A percentile compares a stretch with the other conserved stretches of the same genome.
These are phyloP conservation scores for Triticum dicoccoides DNA, from an alignment of 176 grass and related monocot species.

Conservation along the genomic window DNA sequence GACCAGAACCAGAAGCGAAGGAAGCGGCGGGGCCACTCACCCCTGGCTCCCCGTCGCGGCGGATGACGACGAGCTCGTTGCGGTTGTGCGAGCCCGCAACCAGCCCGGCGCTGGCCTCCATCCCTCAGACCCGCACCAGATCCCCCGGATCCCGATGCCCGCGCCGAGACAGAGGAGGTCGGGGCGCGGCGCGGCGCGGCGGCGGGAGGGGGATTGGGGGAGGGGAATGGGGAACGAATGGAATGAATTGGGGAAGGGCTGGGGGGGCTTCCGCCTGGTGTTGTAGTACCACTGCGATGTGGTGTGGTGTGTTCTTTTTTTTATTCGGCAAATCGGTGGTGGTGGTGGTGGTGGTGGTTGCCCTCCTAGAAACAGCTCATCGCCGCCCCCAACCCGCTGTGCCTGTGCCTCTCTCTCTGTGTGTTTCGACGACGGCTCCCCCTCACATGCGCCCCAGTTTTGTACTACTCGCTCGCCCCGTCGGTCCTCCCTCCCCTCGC, in stretches of 20 bases:
- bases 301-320: no score
- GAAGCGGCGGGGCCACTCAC: conserved; percentile 23
- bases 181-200: not conserved
- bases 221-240: not conserved
- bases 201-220: not conserved
- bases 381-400: not conserved
- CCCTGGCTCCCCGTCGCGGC: conserved; percentile 83
- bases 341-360: not conserved
- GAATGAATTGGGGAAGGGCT: not conserved
- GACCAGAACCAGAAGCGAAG: not conserved
- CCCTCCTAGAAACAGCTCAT: conserved; percentile 43
- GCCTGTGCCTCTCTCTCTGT: not conserved
- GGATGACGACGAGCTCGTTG: conserved; percentile 94
- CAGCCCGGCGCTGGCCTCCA: conserved; percentile 91
- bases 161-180: not conserved
- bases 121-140: conserved; percentile 23
- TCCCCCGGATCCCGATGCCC: conserved; percentile 12
- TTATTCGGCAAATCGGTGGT: not conserved
- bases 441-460: conserved; percentile 33
- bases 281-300: not conserved
- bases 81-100: conserved; percentile 91
- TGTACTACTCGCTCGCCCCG: not conserved
- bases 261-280: no score
- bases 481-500: not conserved
- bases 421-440: conserved; percentile 19